Base-by-base conservation (phyloP, 495 filamentous ascomycete genomes). In the Lasiosphaeriaceae sp. region DNA sequence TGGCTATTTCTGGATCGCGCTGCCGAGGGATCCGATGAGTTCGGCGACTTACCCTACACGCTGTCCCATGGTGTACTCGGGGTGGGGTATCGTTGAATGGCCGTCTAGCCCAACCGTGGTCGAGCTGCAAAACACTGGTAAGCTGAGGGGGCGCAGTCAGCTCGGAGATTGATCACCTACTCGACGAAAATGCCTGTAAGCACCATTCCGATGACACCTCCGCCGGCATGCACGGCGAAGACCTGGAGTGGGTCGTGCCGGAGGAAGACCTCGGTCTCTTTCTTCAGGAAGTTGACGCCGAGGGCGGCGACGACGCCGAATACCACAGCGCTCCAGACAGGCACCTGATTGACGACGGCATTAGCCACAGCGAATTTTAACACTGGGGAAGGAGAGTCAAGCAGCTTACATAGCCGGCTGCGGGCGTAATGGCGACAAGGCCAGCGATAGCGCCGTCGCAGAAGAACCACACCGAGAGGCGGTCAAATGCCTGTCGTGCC, bases 381-480 rank as follows among this genome's bases (percentile, higher is more conserved):
- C 14, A 34, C n/a, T 4, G 35, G 12, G 1, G 2, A 39, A 16
- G 22, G 8, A 21, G n/a, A n/a, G n/a, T n/a, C n/a, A n/a, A n/a
- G n/a, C n/a, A n/a, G 35, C 89, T 82, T 62, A 96, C 87, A 75
- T 80, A 90, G 44, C 89, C 89, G 24, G 88, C 88, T 2, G 88
- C 89, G 3, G 89, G 89, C 4, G 89, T 93, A 14, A 90, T 90
- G 49, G 89, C 89, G 11, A 97, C 92, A 16, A 93, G 81, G 41
- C 89, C 89, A 0, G 87, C 86, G 68, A 93, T 92, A 62, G 86
- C 83, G 45, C 92, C 92, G 24, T 92, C 96, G 74, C 92, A 97
- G 85, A 92, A 95, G 47, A 90, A 92, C 58, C 96, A 90, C 83
- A 96, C 95, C 9, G 90, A 94, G 22, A 60, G 54, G 90, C 91